Evolutionary conservation across 495 filamentous ascomycete genomes (phyloP).

Genomic region (Aspergillus sclerotioniger): DNA sequence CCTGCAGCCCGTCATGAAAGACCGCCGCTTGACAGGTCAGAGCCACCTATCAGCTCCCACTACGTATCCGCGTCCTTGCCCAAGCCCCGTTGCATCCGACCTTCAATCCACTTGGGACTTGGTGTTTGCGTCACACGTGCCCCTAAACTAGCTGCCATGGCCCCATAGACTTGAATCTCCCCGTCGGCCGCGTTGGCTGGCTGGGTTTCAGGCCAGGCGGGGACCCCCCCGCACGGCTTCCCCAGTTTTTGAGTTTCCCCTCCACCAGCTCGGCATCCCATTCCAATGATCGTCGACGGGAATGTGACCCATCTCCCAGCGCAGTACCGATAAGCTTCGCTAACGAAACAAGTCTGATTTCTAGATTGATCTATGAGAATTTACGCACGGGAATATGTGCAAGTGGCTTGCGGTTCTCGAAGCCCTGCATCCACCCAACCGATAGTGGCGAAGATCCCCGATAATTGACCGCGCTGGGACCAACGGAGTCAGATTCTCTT

Average conservation of each 20-base stretch:
- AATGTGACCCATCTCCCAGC: neutral
- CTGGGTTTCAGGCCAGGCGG: neutral
- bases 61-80: neutral
- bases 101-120: too few relatives aligned
- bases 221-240: neutral
- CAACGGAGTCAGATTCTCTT: neutral
- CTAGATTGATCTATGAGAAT: neutral
- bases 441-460: constrained; percentile 14
- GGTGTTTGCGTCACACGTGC: neutral
- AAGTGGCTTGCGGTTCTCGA: neutral
- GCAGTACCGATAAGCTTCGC: neutral
- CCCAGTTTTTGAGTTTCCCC: neutral
- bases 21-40: neutral
- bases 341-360: neutral
- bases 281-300: neutral
- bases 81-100: neutral
- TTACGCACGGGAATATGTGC: neutral
- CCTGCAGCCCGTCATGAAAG: neutral
- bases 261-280: neutral
- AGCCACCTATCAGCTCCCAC: neutral
- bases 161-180: neutral
- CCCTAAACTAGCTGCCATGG: neutral
- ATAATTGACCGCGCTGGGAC: constrained; percentile 21
- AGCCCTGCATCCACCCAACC: neutral
- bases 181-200: neutral